phyloP scores from a whole-genome alignment of 108 stramenopile species.

The Ochromonas danica region DNA sequence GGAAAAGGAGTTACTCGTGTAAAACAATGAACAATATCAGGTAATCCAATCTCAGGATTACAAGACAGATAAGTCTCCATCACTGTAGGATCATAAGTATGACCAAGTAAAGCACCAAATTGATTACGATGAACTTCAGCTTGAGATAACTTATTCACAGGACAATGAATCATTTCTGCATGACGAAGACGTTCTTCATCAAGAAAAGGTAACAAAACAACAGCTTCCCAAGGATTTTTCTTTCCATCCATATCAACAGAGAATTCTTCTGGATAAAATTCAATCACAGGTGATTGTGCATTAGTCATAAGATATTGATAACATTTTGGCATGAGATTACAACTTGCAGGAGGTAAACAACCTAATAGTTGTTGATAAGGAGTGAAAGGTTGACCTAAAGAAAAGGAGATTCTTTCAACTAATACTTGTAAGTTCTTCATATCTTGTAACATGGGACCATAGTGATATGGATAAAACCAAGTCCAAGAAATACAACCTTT shows the following conservation, averaged over 20 bases:
- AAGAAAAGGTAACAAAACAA: slow-evolving; percentile 48
- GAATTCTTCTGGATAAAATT: slow-evolving; percentile 54
- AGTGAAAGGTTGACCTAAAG: slow-evolving; percentile 44
- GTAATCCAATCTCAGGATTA: slow-evolving; percentile 46
- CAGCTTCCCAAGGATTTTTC: slow-evolving; percentile 58
- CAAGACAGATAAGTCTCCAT: slow-evolving; percentile 31
- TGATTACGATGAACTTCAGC: slow-evolving; percentile 62
- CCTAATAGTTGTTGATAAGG: slow-evolving; percentile 54
- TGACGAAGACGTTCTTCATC: slow-evolving; percentile 35
- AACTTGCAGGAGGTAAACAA: slow-evolving; percentile 43
- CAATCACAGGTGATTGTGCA: slow-evolving; percentile 42
- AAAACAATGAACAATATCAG: slow-evolving; percentile 34
- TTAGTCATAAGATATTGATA: slow-evolving; percentile 43
- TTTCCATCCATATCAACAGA: slow-evolving; percentile 53
- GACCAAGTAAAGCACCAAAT: not conserved
- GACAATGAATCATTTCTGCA: slow-evolving; percentile 64
- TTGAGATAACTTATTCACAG: slow-evolving; percentile 65
- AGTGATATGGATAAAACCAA: slow-evolving; percentile 36
- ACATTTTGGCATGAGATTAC: slow-evolving; percentile 37
- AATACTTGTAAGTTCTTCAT: slow-evolving; percentile 19
- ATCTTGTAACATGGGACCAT: slow-evolving; percentile 27
- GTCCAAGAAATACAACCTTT: slow-evolving; percentile 34
- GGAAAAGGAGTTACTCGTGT: not conserved
- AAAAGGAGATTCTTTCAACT: slow-evolving; percentile 20
- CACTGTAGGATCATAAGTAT: not conserved